phyloP scores from a whole-genome alignment of 1,284 basidiomycete species.

The Pisolithus thermaeus region DNA sequence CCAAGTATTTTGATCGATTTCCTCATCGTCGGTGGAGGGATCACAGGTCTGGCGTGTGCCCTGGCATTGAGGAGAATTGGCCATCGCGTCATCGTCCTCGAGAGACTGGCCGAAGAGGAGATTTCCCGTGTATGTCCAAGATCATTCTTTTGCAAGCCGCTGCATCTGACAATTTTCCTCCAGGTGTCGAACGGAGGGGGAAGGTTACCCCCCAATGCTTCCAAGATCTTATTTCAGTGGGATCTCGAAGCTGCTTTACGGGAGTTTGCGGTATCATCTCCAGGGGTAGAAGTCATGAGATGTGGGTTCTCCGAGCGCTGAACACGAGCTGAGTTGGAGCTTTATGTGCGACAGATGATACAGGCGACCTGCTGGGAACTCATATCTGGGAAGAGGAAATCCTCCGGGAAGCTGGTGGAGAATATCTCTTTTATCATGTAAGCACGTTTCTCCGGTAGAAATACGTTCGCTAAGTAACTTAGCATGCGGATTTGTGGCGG shows the following conservation, averaged over 20 bases:
- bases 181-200: constrained; percentile 33
- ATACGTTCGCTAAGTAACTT: constrained; percentile 4
- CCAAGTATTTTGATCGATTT: constrained; percentile 37
- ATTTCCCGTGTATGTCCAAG: constrained; percentile 25
- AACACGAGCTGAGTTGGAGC: constrained; percentile 6
- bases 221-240: constrained; percentile 54
- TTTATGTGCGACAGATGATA: constrained; percentile 29
- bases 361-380: constrained; percentile 44
- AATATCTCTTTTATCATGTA: constrained; percentile 48
- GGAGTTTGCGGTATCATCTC: constrained; percentile 33
- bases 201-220: constrained; percentile 49
- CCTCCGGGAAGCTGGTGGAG: constrained; percentile 47
- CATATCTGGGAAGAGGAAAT: constrained; percentile 52
- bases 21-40: constrained; percentile 45
- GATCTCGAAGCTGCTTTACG: constrained; percentile 38
- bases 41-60: constrained; percentile 50
- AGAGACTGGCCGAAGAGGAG: constrained; percentile 34
- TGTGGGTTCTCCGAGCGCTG: constrained; percentile 25
- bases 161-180: not conserved
- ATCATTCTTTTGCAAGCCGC: not conserved
- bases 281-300: constrained; percentile 33
- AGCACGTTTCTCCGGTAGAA: constrained; percentile 17
- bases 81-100: constrained; percentile 50
- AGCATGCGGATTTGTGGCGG: constrained; percentile 27
- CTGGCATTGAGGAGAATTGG: constrained; percentile 49